Conservation (phyloP, 768 basidiomycete species). For the Dioszegia aurantiaca region DNA sequence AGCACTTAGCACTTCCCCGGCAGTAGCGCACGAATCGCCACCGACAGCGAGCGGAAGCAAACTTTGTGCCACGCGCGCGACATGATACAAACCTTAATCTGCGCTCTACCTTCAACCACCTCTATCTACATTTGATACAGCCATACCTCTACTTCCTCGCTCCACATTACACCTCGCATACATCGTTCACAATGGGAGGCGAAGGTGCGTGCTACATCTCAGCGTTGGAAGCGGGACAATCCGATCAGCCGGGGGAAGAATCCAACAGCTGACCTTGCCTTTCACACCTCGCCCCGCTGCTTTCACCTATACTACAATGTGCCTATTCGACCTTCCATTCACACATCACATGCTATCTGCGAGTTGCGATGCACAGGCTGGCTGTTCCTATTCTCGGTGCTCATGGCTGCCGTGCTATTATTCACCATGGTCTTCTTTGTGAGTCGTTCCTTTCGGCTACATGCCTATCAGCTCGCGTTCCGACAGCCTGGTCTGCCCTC, state of each 20-base stretch:
- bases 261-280: conserved; percentile 14
- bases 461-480: no score
- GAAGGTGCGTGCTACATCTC: conserved; percentile 35
- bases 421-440: conserved; percentile 99
- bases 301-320: no score
- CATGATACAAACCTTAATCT: no score
- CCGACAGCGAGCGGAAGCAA: no score
- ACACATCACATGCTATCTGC: neutral
- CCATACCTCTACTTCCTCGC: neutral
- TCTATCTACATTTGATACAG: no score
- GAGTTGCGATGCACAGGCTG: conserved; percentile 62
- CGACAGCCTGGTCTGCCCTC: no score
- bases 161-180: neutral
- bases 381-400: conserved; percentile 94
- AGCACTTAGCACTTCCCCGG: no score
- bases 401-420: conserved; percentile 87
- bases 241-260: neutral
- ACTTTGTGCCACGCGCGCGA: no score
- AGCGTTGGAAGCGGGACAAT: neutral
- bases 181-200: conserved; percentile 42
- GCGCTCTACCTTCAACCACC: no score
- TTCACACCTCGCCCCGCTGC: neutral
- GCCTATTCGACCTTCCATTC: neutral
- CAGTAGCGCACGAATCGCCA: no score
- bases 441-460: no score